phyloP scores from a whole-genome alignment of 1,139 yeast genomes.

The Barnettozyma hawaiiensis region DNA sequence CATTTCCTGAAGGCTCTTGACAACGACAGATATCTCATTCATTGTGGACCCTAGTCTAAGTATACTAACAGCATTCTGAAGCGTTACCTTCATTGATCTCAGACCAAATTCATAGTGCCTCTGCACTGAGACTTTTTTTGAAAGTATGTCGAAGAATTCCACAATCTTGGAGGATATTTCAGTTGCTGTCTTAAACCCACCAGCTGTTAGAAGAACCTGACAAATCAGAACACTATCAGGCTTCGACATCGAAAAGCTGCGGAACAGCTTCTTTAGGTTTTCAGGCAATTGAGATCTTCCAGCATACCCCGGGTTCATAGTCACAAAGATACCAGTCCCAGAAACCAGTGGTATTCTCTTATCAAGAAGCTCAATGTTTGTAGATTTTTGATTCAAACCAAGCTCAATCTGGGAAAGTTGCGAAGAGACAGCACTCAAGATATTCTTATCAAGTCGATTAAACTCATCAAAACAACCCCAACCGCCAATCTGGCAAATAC shows the following conservation, averaged over 20 bases:
- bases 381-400: slow-evolving; percentile 33
- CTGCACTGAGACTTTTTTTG: slow-evolving; percentile 42
- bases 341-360: slow-evolving; percentile 39
- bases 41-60: slow-evolving; percentile 19
- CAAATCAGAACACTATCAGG: slow-evolving; percentile 72
- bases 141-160: slow-evolving; percentile 47
- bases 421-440: slow-evolving; percentile 80
- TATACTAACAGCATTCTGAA: slow-evolving; percentile 53
- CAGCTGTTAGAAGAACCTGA: slow-evolving; percentile 65
- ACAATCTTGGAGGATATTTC: slow-evolving; percentile 48
- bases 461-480: slow-evolving; percentile 99
- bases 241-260: slow-evolving; percentile 65
- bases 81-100: slow-evolving; percentile 66
- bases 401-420: slow-evolving; percentile 70
- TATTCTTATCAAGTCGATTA: slow-evolving; percentile 67
- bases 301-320: slow-evolving; percentile 87
- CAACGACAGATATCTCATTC: slow-evolving; percentile 39
- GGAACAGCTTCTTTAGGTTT: slow-evolving; percentile 72
- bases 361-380: slow-evolving; percentile 45
- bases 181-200: slow-evolving; percentile 55
- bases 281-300: slow-evolving; percentile 86
- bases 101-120: slow-evolving; percentile 88
- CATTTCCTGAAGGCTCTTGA: slow-evolving; percentile 52
- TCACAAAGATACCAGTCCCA: slow-evolving; percentile 73
- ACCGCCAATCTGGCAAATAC: slow-evolving; percentile 81